Base-by-base conservation (phyloP, 441 rosid species). In the Heliophila coronopifolia region DNA sequence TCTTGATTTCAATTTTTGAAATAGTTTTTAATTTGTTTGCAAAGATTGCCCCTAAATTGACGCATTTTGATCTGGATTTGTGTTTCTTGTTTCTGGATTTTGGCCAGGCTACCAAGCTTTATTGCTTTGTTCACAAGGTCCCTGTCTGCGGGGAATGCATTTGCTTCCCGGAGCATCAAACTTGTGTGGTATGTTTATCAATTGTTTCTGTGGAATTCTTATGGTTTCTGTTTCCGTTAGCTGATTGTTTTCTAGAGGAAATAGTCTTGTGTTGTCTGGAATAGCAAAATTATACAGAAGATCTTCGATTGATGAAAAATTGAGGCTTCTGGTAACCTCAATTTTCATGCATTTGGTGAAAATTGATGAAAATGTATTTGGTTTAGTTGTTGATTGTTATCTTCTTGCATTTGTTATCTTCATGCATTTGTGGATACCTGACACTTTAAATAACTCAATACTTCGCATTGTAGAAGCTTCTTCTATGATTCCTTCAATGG, bases 91-190 rank as follows among this genome's bases (percentile, higher is more conserved):
- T 17, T 7, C 9, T 18, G 7, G 10, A 33, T 3, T 8, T 62
- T 49, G 68, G 68, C 30, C 83, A 88, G 99, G 97, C 99, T 60
- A 88, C 99, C 5, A 93, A 88, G 71, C 59, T 93, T 18, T 93
- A 93, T 67, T 93, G 99, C 71, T 93, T 86, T 42, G 99, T 93
- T 65, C 99, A 93, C 78, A 93, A 93, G 73, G 94, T 83, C 53
- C 97, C 99, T 30, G 96, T 93, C 52, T 93, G 99, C 25, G 97
- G 99, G 23, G 99, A 93, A 70, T 93, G 99, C 67, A 72, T 93
- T 54, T 88, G 94, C 71, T 89, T 81, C 67, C 79, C 86, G 1
- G 99, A 93, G 84, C 99, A 88, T 70, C 90, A 77, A 66, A 80
- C 79, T 53, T 93, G 99, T 9, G 99, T 88, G 75, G 99, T 93